These are phyloP conservation scores for Pinus albicaulis DNA, from an alignment of 75 land plant genomes.

Conservation along the genomic window DNA sequence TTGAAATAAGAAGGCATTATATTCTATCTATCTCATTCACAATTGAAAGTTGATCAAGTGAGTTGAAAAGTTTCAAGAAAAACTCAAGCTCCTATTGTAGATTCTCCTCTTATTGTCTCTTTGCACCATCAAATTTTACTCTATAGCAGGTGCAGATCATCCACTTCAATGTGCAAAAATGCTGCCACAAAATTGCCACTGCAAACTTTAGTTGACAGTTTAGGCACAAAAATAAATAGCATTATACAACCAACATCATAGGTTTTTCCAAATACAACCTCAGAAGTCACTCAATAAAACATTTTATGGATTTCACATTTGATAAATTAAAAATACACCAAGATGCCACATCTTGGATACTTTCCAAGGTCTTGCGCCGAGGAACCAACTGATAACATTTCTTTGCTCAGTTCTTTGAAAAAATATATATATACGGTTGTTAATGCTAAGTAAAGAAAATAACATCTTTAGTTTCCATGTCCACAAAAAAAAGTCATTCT, in stretches of 20 bases:
- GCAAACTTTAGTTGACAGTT: constrained; percentile 9
- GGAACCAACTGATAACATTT: background rate
- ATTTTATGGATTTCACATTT: constrained; percentile 5
- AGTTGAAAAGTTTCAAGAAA: too few species aligned
- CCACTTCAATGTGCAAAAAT: background rate
- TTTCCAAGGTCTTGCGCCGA: background rate
- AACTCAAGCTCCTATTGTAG: too few species aligned
- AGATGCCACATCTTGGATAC: constrained; percentile 4
- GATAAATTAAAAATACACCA: background rate
- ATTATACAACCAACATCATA: constrained; percentile 6
- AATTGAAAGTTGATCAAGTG: too few species aligned
- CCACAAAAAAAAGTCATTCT: background rate
- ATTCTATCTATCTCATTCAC: too few species aligned
- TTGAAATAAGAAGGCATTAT: too few species aligned
- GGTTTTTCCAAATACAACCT: background rate
- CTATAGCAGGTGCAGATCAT: constrained; percentile 10
- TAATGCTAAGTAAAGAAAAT: background rate
- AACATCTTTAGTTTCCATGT: background rate
- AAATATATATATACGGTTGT: background rate
- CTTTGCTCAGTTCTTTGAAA: constrained; percentile 1
- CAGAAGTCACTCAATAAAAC: background rate
- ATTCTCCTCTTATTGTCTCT: too few species aligned
- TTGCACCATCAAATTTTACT: constrained; percentile 4
- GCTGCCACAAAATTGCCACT: constrained; percentile 13
- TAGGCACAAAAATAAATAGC: constrained; percentile 7